Evolutionary conservation across 73 alveolate species (phyloP), one percentile per base, ranked within the genome.

Genomic region (Durusdinium trenchii): DNA sequence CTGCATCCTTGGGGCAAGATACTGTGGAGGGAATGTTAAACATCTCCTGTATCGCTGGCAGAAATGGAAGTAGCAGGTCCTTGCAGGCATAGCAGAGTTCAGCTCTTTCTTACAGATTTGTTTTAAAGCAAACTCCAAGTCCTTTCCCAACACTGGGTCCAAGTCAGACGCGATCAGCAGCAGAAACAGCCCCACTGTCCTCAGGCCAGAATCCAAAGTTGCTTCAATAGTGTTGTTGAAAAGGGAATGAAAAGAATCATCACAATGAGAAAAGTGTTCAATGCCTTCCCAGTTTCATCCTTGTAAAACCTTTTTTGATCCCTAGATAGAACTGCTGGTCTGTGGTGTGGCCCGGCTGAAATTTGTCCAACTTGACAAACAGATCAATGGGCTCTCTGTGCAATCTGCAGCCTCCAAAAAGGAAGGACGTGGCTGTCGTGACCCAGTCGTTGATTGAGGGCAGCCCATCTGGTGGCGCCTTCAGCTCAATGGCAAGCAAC

Each of bases 81-180:
- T 82, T 4, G 30, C 69, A 50, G 45, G 3, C 86, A 38, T 9
- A 6, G 35, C 3, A 6, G 48, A 57, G 69, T 57, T 57, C 12
- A 16, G 69, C 12, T 57, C 23, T 23, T 23, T 23, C 69, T 23
- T 57, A 23, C 23, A 57, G 12, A 23, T 57, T 26, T n/a, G n/a
- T n/a, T n/a, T n/a, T n/a, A n/a, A n/a, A n/a, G n/a, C n/a, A n/a
- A n/a, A n/a, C n/a, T n/a, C n/a, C n/a, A n/a, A n/a, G 67, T 32
- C 50, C 93, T 73, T 82, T 82, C 35, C 93, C 93, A 3, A 73
- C 73, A 9, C 47, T 35, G n/a, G 93, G 73, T 82, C 93, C 69
- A 82, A 16, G 36, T 82, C 93, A 5, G 93, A 14, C 2, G 93
- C 73, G 50, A 82, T 73, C 93, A 82, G 26, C 2, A 82, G 93